Base-by-base conservation (phyloP, 2,329 filamentous ascomycete genomes). In the Aspergillus alliaceus region DNA sequence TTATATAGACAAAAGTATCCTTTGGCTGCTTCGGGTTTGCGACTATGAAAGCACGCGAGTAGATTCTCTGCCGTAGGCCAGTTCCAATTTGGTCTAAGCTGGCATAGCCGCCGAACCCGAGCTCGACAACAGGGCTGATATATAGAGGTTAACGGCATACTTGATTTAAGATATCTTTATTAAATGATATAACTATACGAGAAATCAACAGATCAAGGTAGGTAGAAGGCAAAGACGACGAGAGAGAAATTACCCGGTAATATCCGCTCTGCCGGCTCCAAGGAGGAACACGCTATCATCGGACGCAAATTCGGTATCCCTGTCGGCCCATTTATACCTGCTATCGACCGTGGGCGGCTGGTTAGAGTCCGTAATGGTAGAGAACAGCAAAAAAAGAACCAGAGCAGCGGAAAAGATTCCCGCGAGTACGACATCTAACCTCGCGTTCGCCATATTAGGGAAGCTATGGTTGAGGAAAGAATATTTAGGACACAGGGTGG, bases 81-180 rank as follows among this genome's bases (percentile, higher is more conserved):
- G 87, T 87, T 46, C 93, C 93, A 29, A 89, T 78, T 77, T 98
- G 93, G 40, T 84, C 84, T n/a, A 88, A 80, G 72, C 93, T 90
- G 31, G 93, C 93, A 78, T 97, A 97, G 59, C 93, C 93, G 82
- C 93, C 95, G 71, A 97, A 84, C 67, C 91, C 92, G 69, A 97
- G 84, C 73, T 97, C 91, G 22, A 96, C 92, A 12, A 96, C 91
- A 0, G 92, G 91, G 2, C 90, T 86, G 60, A 15, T 34, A 2
- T 3, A 50, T 9, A 47, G 37, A 34, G 14, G 39, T 54, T 34
- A 35, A 27, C 24, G 18, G 7, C 12, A 24, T 18, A 29, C 15
- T 22, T 32, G 11, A 14, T n/a, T 18, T 22, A 32, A n/a, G n/a
- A n/a, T n/a, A n/a, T n/a, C n/a, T n/a, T n/a, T n/a, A n/a, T n/a